Evolutionary conservation across 208 protist genomes (phyloP), one percentile per base, ranked within the genome.

Genomic region (Leishmania aethiopica): DNA sequence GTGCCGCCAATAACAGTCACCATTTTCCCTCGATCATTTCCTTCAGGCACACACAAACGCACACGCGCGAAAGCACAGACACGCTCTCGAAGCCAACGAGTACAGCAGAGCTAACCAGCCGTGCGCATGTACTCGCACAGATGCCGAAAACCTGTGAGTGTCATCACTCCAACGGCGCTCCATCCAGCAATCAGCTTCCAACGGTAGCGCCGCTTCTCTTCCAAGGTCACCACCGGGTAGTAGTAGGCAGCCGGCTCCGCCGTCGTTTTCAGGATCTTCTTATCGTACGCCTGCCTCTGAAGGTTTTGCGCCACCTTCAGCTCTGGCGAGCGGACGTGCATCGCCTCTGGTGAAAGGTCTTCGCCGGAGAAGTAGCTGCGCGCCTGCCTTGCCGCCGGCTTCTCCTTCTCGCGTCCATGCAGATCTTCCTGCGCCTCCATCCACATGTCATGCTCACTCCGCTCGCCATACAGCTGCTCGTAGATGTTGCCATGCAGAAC

Each of bases 291-390:
- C 64, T 87, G 85, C 5, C 91, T 84, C 32, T 93, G 84, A 49
- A 51, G 49, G 7, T 91, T 84, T 80, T 97, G 91, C 4, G 94
- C 86, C 17, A 91, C 92, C 69, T 97, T 97, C 64, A 94, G 79
- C 17, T 79, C 89, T 17, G 89, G 90, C 3, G 90, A 94, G 78
- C 88, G 86, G 32, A 92, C 90, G 77, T 91, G 90, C 71, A 93
- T 0, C 19, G 91, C 91, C 45, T 86, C 80, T 0, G 91, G 85
- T 0, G 89, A 94, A 40, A 92, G 86, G 66, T 95, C 90, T 37
- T 92, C 86, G 15, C 88, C 93, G 51, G 78, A 83, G 75, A 94
- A 97, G 82, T 93, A 97, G 84, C 90, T 92, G 35, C 89, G 86
- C 19, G 89, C 94, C 80, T 94, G 86, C 64, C 90, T 80, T 13